phyloP scores from a whole-genome alignment of 441 rosid species.

The Erodium moschatum region DNA sequence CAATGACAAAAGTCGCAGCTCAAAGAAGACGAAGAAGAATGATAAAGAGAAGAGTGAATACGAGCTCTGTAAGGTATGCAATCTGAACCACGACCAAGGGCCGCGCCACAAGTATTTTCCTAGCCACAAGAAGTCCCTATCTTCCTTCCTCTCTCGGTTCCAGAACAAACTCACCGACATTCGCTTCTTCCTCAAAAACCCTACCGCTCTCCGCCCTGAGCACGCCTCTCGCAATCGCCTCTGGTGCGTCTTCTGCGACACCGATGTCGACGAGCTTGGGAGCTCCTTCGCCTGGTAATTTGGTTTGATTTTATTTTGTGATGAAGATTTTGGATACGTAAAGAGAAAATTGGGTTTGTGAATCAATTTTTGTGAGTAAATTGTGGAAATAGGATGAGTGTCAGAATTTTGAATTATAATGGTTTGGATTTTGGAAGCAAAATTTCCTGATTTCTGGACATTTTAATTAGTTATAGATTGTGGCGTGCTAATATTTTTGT shows the following conservation, averaged over 20 bases:
- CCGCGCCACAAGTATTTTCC: slow-evolving; percentile 67
- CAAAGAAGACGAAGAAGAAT: not conserved
- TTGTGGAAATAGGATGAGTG: no score
- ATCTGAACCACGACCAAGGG: slow-evolving; percentile 61
- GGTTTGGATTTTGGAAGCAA: no score
- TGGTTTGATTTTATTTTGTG: not conserved
- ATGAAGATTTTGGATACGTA: no score
- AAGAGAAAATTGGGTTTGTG: no score
- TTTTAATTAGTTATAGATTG: not conserved
- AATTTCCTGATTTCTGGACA: not conserved
- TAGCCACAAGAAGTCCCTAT: slow-evolving; percentile 49
- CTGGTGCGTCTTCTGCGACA: slow-evolving; percentile 82
- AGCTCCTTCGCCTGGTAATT: slow-evolving; percentile 67
- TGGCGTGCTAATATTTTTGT: not conserved
- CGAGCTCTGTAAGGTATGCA: slow-evolving; percentile 68
- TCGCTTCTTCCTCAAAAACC: slow-evolving; percentile 58
- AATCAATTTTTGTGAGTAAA: not conserved
- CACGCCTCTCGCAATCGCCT: slow-evolving; percentile 35
- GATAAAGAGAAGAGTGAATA: slow-evolving; percentile 19
- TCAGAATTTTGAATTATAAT: no score
- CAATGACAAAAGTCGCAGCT: slow-evolving; percentile 11
- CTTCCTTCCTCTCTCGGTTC: slow-evolving; percentile 51
- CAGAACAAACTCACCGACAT: slow-evolving; percentile 46
- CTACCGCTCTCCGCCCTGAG: slow-evolving; percentile 39
- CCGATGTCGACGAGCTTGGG: slow-evolving; percentile 46